Evolutionary conservation across 1,284 basidiomycete species (phyloP).

Genomic region (Ganoderma resinaceum): DNA sequence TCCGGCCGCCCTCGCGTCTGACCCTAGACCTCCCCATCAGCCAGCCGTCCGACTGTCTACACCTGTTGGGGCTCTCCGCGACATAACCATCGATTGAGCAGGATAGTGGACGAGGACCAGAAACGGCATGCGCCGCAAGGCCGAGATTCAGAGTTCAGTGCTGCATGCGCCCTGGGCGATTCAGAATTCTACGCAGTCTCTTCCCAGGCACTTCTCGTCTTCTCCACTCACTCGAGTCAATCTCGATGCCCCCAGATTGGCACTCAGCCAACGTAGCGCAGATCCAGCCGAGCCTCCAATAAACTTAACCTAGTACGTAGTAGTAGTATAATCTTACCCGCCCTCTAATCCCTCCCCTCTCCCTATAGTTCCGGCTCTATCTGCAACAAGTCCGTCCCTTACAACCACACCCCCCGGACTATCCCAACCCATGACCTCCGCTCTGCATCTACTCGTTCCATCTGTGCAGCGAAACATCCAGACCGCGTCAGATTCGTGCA

Average conservation of each 20-base stretch:
- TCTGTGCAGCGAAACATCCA: constrained; percentile 45
- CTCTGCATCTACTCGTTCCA: constrained; percentile 79
- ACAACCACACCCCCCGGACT: constrained; percentile 6
- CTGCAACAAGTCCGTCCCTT: constrained; percentile 9
- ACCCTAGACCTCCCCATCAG: constrained; percentile 15
- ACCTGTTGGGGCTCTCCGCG: not conserved
- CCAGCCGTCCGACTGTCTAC: constrained; percentile 4
- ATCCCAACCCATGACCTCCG: constrained; percentile 13
- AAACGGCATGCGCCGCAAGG: not conserved
- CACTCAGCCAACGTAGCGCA: constrained; percentile 15
- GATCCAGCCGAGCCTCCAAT: constrained; percentile 17
- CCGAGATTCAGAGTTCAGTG: constrained; percentile 13
- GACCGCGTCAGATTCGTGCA: not conserved
- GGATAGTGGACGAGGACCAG: not conserved
- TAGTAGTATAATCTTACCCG: constrained; percentile 5
- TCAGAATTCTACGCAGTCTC: constrained; percentile 8
- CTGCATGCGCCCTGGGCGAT: constrained; percentile 1
- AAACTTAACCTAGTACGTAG: constrained; percentile 21
- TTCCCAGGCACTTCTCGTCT: constrained; percentile 25
- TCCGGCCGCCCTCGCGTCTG: constrained; percentile 18
- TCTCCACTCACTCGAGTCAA: constrained; percentile 15
- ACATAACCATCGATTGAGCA: constrained; percentile 4
- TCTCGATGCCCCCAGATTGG: constrained; percentile 21
- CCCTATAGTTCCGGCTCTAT: constrained; percentile 8
- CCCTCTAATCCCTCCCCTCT: not conserved